These are phyloP conservation scores for Isabelozyma gotoi DNA, from an alignment of 805 yeast species.

Conservation along the genomic window DNA sequence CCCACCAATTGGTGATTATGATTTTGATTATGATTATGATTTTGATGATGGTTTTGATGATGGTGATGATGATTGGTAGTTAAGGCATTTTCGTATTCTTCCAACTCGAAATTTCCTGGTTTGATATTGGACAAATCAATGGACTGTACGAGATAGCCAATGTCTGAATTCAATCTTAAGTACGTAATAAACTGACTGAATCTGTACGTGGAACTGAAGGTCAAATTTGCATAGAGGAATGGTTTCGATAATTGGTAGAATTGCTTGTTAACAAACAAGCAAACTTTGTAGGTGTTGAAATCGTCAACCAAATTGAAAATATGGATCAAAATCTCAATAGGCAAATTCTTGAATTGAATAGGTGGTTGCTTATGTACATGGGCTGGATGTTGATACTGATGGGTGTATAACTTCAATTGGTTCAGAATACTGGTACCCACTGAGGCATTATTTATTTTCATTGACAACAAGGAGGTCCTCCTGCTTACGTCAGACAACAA, in stretches of 20 bases:
- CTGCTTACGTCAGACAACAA: constrained; percentile 49
- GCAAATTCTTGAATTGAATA: constrained; percentile 30
- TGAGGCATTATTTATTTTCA: constrained; percentile 21
- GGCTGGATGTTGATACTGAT: neutral
- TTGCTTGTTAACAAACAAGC: constrained; percentile 49
- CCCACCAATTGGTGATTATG: constrained; percentile 1
- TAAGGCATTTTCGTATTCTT: constrained; percentile 5
- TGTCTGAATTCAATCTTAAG: constrained; percentile 52
- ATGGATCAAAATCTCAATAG: constrained; percentile 41
- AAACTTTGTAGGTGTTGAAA: constrained; percentile 36
- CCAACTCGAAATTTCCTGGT: constrained; percentile 29
- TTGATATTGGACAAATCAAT: constrained; percentile 57
- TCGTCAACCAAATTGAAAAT: constrained; percentile 36
- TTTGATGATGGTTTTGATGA: neutral
- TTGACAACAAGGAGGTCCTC: constrained; percentile 36
- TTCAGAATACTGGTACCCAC: neutral
- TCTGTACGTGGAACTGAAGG: constrained; percentile 69
- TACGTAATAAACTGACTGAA: constrained; percentile 77
- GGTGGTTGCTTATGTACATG: constrained; percentile 3
- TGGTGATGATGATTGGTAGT: constrained; percentile 2
- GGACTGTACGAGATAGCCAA: constrained; percentile 55
- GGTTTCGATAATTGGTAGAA: constrained; percentile 54
- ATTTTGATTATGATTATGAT: constrained; percentile 10
- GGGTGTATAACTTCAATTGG: constrained; percentile 6
- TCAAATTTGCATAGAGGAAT: constrained; percentile 53